Base-by-base conservation (phyloP, 129 eudicot species). In the Centella asiatica region DNA sequence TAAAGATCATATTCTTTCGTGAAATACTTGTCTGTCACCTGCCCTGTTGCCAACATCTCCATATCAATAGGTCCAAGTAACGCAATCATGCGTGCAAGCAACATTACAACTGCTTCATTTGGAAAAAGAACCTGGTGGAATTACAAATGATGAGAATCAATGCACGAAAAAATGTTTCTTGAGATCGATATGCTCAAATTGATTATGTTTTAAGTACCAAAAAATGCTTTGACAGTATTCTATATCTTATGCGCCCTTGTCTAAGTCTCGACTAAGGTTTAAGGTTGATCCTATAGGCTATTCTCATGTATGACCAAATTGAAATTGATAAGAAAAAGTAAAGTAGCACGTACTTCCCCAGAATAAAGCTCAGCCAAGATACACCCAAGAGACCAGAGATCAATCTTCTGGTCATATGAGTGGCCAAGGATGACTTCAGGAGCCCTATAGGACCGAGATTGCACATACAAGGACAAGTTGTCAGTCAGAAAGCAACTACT, bases 381-480 rank as follows among this genome's bases (percentile, higher is more conserved):
- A 54, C 99, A 93, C 27, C 99, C 99, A 36, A 93, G 82, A 12
- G 99, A 93, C 99, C 99, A 93, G 7, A 93, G 74, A 64, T 93
- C 99, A 63, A 93, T 87, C 69, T 85, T 93, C 24, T 79, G 85
- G 73, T 79, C 80, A 70, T 93, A 93, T 11, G 88, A 82, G 53
- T 88, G 92, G 42, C 99, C 99, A 19, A 93, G 63, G 51, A 93
- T 87, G 62, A 93, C 96, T 73, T 93, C 99, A 40, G 99, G 99
- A 76, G 99, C 99, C 59, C 99, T 74, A 65, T 93, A 93, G 22
- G 99, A 93, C 29, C 99, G 88, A 39, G 99, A 93, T 71, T 93
- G 99, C 39, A 93, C 93, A 42, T 93, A 93, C 13, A 85, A 62
- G 68, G 90, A 85, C 69, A 93, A 70, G 71, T 73, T 78, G 65